Evolutionary conservation across 305 asterid genomes (phyloP), one percentile per base, ranked within the genome.

Genomic region (Solanum hybrid): DNA sequence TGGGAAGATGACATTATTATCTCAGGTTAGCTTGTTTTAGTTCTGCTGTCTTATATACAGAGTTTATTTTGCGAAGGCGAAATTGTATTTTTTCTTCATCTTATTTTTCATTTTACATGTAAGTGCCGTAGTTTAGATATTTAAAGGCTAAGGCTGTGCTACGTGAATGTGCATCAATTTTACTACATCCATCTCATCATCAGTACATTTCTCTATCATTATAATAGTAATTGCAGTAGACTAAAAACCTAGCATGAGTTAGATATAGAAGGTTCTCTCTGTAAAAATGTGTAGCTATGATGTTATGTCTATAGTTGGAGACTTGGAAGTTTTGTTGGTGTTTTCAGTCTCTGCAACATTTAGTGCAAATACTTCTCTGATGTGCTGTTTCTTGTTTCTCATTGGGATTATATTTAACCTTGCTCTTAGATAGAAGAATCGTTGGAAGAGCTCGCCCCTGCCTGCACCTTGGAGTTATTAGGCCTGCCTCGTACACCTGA

Each of bases 401-500:
- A 85, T 85, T 3, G 72, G 38, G 42, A 85, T 85, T 75, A 78
- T 32, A 16, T 88, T 88, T 88, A 51, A 88, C 86, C 66, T 35
- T 87, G 24, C 46, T 24, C 26, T 89, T 91, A 98, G 99, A 98
- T 98, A 86, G 99, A 98, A 94, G 99, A 98, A 91, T 97, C 98
- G 76, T 91, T 98, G 94, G 99, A 97, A 94, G 98, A 98, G 93
- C 95, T 98, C 91, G 99, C 99, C 77, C 99, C 99, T 64, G 98
- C 97, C 88, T 98, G 99, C 94, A 96, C 99, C 10, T 89, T 97
- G 96, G 99, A 98, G 95, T 93, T 97, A 90, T 91, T 97, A 90
- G 97, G 98, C 91, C 93, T 96, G 98, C 98, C 99, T 91, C 96
- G 90, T 89, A 91, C 95, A 24, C 99, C 98, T 93, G 99, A 97